Conservation (phyloP, 129 eudicot species). For the Glebionis coronaria region DNA sequence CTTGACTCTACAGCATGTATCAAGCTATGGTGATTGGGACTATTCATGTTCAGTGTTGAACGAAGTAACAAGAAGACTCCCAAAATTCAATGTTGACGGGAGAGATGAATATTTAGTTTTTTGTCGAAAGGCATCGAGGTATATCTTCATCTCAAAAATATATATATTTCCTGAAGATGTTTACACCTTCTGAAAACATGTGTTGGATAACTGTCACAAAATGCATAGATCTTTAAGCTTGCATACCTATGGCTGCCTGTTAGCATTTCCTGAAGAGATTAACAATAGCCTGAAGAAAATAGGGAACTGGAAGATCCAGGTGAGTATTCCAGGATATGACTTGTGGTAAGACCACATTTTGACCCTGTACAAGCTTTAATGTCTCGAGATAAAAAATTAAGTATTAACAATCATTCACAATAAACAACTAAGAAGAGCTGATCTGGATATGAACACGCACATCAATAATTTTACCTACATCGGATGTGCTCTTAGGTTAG, state of each 20-base stretch:
- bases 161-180: too few species aligned
- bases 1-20: too few species aligned
- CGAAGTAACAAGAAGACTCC: too few species aligned
- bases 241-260: slow-evolving; percentile 41
- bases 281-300: slow-evolving; percentile 70
- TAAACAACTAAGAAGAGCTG: slow-evolving; percentile 77
- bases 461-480: slow-evolving; percentile 88
- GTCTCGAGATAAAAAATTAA: slow-evolving; percentile 1
- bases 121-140: too few species aligned
- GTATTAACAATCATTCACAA: not conserved
- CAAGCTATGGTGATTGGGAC: too few species aligned
- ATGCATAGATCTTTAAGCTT: not conserved
- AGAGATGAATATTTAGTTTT: too few species aligned
- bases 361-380: not conserved
- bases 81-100: too few species aligned
- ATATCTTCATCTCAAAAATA: too few species aligned
- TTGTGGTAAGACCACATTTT: slow-evolving; percentile 49
- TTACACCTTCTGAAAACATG: slow-evolving; percentile 2
- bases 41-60: too few species aligned
- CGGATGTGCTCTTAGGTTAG: slow-evolving; percentile 86
- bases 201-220: not conserved
- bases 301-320: slow-evolving; percentile 71
- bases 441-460: slow-evolving; percentile 92
- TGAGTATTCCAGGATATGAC: slow-evolving; percentile 52
- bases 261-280: slow-evolving; percentile 79